Evolutionary conservation across 2,329 filamentous ascomycete species (phyloP).

Genomic region (Aspergillus udagawae): DNA sequence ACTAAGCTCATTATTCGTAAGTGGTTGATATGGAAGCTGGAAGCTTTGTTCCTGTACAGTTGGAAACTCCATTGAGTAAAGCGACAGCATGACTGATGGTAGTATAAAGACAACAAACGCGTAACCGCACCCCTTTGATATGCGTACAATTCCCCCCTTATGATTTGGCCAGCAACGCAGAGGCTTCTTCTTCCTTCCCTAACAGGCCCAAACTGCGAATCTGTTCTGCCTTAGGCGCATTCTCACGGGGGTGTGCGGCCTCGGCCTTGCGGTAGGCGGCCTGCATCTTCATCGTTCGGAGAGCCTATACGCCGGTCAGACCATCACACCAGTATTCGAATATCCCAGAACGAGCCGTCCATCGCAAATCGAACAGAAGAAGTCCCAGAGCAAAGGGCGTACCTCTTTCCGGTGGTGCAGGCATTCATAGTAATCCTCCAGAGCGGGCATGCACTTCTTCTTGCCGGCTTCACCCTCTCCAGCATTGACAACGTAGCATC

Average conservation of each 20-base stretch:
- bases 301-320: constrained; percentile 53
- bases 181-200: constrained; percentile 76
- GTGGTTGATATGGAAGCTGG: not conserved
- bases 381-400: constrained; percentile 23
- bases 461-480: constrained; percentile 74
- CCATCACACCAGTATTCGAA: not conserved
- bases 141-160: constrained; percentile 16
- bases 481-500: constrained; percentile 96
- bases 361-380: not conserved
- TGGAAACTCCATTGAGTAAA: not conserved
- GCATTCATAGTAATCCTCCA: constrained; percentile 99
- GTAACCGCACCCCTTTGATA: constrained; percentile 17
- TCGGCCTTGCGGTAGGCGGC: constrained; percentile 78
- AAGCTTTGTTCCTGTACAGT: not conserved
- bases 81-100: constrained; percentile 21
- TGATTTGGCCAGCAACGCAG: constrained; percentile 47
- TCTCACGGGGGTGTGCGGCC: constrained; percentile 69
- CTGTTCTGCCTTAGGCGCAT: constrained; percentile 75
- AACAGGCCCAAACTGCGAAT: constrained; percentile 83
- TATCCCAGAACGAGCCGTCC: not conserved
- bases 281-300: constrained; percentile 74
- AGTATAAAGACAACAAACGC: constrained; percentile 21
- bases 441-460: constrained; percentile 75
- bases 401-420: constrained; percentile 99
- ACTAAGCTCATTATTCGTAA: not conserved